Base-by-base conservation (phyloP, 257 asterid genomes). In the Rubia yunnanensis region DNA sequence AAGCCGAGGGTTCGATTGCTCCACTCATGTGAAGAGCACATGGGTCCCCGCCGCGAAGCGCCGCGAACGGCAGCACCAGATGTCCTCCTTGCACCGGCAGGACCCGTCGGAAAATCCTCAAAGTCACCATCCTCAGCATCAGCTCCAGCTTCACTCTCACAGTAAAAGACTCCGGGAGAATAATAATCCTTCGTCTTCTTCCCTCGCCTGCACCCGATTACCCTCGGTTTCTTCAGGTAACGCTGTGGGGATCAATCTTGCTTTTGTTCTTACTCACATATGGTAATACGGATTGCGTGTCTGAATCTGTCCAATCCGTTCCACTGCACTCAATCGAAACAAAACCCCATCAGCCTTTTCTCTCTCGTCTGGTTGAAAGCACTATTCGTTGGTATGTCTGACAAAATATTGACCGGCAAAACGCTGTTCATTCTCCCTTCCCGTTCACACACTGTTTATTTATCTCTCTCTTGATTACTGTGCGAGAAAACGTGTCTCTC, bases 21-120 rank as follows among this genome's bases (percentile, higher is more conserved):
- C 73, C 17, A 90, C 97, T 2, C 97, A 90, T 72, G 85, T 90
- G 0, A 90, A 83, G 76, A 84, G 92, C 83, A 91, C 98, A 20
- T 91, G 98, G 98, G 96, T 91, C 34, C 96, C 98, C 0, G 98
- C 98, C 0, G 80, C 94, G 0, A 84, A 91, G 81, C 76, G 98
- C 57, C 68, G 98, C 26, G 92, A 91, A 70, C 63, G 95, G 28
- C 96, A 85, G 62, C 87, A 84, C 24, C 91, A 82, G 28, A 76
- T 78, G 0, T 10, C 84, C 9, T 22, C 78, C 24, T 61, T 77
- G 14, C 85, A 78, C 64, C 78, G 70, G 0, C 79, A 68, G 10
- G 52, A 44, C 20, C 20, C n/a, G 7, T 15, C 52, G 52, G 52
- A 44, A 44, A 44, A 44, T 44, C 68, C 69, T 35, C 64, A 60